phyloP scores from a whole-genome alignment of 2,329 filamentous ascomycete species.

The Chaetomiaceae sp. region DNA sequence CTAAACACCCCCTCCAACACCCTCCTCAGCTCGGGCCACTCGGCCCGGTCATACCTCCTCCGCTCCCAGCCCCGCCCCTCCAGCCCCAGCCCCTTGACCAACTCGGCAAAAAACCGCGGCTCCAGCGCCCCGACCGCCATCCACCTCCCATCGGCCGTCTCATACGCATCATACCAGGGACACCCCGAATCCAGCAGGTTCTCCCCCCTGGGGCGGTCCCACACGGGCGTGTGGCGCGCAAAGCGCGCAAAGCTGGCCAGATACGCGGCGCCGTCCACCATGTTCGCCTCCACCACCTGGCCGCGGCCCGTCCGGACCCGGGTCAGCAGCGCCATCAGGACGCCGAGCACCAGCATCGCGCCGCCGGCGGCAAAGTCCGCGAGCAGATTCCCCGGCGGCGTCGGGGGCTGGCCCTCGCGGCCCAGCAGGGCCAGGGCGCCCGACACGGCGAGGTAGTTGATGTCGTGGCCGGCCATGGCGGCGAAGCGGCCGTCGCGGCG shows the following conservation, averaged over 20 bases:
- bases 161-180: constrained; percentile 87
- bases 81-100: constrained; percentile 66
- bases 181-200: constrained; percentile 81
- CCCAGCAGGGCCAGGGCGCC: constrained; percentile 77
- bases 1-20: constrained; percentile 63
- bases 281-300: constrained; percentile 91
- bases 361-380: constrained; percentile 92
- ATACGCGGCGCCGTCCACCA: constrained; percentile 86
- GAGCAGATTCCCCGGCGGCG: constrained; percentile 76
- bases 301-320: constrained; percentile 57
- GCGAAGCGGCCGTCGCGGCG: constrained; percentile 80
- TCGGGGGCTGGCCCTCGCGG: constrained; percentile 62
- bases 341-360: constrained; percentile 72
- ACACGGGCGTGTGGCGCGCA: constrained; percentile 57
- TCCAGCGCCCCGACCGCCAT: constrained; percentile 91
- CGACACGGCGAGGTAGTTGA: constrained; percentile 90
- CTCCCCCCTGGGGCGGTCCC: constrained; percentile 60
- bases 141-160: constrained; percentile 71
- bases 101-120: constrained; percentile 70
- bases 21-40: constrained; percentile 64
- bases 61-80: constrained; percentile 46
- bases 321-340: constrained; percentile 72
- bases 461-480: constrained; percentile 89
- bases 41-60: constrained; percentile 53
- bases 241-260: constrained; percentile 74